Evolutionary conservation across 805 yeast genomes (phyloP), one percentile per base, ranked within the genome.

Genomic region (Barnettozyma californica): DNA sequence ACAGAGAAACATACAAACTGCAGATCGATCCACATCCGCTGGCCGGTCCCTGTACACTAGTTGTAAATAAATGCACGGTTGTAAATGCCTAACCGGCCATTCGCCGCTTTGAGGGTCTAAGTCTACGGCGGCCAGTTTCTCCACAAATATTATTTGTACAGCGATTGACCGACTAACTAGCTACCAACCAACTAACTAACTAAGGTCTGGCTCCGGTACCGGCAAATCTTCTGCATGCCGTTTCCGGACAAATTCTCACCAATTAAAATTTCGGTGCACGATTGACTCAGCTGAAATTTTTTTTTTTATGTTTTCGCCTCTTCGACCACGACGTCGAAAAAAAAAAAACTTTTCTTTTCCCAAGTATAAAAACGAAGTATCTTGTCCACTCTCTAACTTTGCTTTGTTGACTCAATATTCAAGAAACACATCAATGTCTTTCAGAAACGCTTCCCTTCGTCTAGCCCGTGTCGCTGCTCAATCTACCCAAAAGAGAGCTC

Each of bases 401-500:
- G n/a, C n/a, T 11, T 14, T 9, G 14, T 7, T 29, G 31, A 27
- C 13, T 14, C 14, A 29, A 13, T 16, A 29, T 29, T 13, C 44
- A 26, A 41, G 44, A 41, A 41, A 19, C n/a, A 40, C 21, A 5
- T 49, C 25, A 46, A 67, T 67, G 68, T 65, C 70, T 46, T 57
- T 68, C 62, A 73, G 81, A 73, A 65, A 70, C 65, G 69, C 71
- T 51, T 68, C 79, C 54, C 64, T 74, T 55, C 73, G 78, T 59
- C 67, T 78, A 53, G 72, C 80, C 50, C 68, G 78, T 57, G 65
- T 73, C 54, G 71, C 79, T 52, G 71, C 71, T 53, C 63, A 69
- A 50, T 55, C 59, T 33, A 57, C 58, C 50, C 62, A 55, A 54
- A 77, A 79, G 75, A 84, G 94, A 75, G 75, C 90, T 53, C 69